These are phyloP conservation scores for Euphorbia lathyris DNA, from an alignment of 345 rosid species.

Conservation along the genomic window DNA sequence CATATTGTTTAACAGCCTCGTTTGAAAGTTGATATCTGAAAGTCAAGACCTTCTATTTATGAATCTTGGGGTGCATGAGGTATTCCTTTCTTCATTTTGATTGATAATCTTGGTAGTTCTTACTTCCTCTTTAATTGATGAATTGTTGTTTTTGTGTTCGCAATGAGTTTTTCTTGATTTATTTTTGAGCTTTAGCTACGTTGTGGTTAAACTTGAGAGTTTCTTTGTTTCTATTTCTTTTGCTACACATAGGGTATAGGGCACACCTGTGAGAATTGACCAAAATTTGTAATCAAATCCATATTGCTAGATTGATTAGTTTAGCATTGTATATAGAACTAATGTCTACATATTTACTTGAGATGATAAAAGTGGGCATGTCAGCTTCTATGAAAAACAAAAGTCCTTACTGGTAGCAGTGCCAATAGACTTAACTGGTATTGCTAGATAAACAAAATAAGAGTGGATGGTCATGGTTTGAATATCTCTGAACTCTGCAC, in stretches of 20 bases:
- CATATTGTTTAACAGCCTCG: constrained; percentile 95
- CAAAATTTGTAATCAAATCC: constrained; percentile 1
- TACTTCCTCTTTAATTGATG: constrained; percentile 10
- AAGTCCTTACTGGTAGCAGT: background rate
- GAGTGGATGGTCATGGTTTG: background rate
- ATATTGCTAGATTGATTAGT: background rate
- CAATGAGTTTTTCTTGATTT: constrained; percentile 14
- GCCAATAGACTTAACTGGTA: background rate
- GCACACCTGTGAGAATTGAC: background rate
- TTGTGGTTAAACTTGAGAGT: background rate
- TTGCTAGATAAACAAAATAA: background rate
- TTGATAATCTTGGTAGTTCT: background rate
- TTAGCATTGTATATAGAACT: background rate
- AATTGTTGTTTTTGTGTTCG: background rate
- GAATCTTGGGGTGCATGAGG: constrained; percentile 97
- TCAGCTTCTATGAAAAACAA: background rate
- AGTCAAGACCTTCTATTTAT: constrained; percentile 88
- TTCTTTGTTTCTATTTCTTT: background rate
- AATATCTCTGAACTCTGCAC: no score
- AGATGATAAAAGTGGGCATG: background rate
- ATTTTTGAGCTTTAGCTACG: background rate
- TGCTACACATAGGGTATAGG: background rate
- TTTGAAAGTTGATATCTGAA: constrained; percentile 95
- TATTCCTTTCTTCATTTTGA: constrained; percentile 15
- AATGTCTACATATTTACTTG: background rate